Base-by-base conservation (phyloP, 192 early-diverging fungal genomes). In the Coemansia sp. region DNA sequence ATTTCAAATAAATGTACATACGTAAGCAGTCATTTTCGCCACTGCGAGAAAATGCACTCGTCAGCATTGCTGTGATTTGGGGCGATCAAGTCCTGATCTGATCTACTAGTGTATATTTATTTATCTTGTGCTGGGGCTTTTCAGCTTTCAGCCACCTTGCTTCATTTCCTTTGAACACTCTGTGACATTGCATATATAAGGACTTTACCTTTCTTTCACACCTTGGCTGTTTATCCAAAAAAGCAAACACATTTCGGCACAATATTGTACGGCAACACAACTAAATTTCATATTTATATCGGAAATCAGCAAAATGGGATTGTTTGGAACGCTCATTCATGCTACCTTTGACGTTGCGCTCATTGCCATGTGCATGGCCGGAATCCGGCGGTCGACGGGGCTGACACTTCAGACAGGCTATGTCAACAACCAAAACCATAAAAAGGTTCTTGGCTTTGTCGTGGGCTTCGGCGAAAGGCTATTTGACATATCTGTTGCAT, bases 401-500 rank as follows among this genome's bases (percentile, higher is more conserved):
- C 61, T 80, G 18, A 80, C 72, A 18, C 65, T 80, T 29, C 67
- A 70, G 25, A 67, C 68, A 10, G 30, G 58, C 31, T 61, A 67
- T 26, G 28, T 80, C 39, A n/a, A 34, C 1, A 69, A 51, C 68
- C 74, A 71, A 49, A 80, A 64, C 58, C 64, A 80, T 65, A 72
- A 59, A 58, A 61, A 69, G 20, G n/a, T 80, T 49, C 61, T 80
- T 13, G 77, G 77, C 5, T 68, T 71, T 46, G 61, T 80, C 3
- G 58, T 80, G 25, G 72, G 77, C 10, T 49, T 64, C 34, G 77
- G 77, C 12, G 77, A 80, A 37, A 60, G 68, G 16, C 39, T 80
- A n/a, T 80, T 80, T 64, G 77, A 80, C 37, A 55, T 80, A 7
- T 70, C 77, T n/a, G 77, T 74, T 13, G 77, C 72, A 15, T 74